phyloP scores from a whole-genome alignment of 1,139 yeast species.

The Saccharomyces hybrid region DNA sequence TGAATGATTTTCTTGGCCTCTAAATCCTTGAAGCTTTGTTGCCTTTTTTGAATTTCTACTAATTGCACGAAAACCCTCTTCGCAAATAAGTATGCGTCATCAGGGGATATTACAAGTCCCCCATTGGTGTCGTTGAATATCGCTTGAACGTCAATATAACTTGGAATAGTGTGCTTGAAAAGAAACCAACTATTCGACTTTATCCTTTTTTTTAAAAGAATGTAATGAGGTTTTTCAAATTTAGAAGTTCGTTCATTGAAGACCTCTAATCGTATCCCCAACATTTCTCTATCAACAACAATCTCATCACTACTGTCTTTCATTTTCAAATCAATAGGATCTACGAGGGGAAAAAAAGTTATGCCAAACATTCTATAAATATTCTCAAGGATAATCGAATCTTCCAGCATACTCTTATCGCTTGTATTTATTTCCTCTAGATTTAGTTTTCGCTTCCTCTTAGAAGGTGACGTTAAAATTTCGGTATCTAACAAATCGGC shows the following conservation, averaged over 20 bases:
- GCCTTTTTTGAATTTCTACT: conserved; percentile 10
- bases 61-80: conserved; percentile 19
- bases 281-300: conserved; percentile 20
- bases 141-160: conserved; percentile 30
- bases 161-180: conserved; percentile 42
- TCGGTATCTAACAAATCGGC: conserved; percentile 25
- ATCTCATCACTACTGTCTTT: conserved; percentile 12
- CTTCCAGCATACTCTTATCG: conserved; percentile 5
- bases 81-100: conserved; percentile 24
- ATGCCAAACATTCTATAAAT: conserved; percentile 39
- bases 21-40: conserved; percentile 14
- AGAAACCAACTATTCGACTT: conserved; percentile 33
- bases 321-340: conserved; percentile 28
- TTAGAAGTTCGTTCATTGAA: conserved; percentile 28
- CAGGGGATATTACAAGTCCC: conserved; percentile 11
- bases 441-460: conserved; percentile 9
- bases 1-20: conserved; percentile 12
- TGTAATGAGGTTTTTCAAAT: conserved; percentile 38
- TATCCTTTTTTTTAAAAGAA: conserved; percentile 33
- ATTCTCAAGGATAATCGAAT: conserved; percentile 35
- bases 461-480: conserved; percentile 24
- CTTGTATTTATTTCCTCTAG: conserved; percentile 4
- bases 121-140: conserved; percentile 16
- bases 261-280: conserved; percentile 42
- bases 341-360: conserved; percentile 41